phyloP scores from a whole-genome alignment of 2,329 filamentous ascomycete genomes.

The Nothophoma quercina region DNA sequence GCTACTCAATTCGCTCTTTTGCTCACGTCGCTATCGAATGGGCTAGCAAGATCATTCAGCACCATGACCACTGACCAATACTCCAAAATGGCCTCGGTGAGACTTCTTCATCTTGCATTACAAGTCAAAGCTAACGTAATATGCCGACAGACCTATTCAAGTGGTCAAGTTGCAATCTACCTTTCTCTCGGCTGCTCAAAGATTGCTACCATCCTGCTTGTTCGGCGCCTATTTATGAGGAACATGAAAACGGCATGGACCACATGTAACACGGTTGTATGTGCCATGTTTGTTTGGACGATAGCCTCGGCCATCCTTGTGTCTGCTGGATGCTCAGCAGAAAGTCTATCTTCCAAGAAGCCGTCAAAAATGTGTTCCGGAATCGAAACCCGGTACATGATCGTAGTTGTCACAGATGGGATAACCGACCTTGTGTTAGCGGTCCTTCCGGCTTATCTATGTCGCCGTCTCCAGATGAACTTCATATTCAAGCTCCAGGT shows the following conservation, averaged over 20 bases:
- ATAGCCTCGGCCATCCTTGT: slow-evolving; percentile 27
- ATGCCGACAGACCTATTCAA: slow-evolving; percentile 20
- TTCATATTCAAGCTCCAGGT: slow-evolving; percentile 36
- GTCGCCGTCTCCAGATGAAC: slow-evolving; percentile 39
- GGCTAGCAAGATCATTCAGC: slow-evolving; percentile 31
- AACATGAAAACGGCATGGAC: slow-evolving; percentile 35
- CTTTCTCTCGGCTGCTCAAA: slow-evolving; percentile 39
- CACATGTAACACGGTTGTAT: slow-evolving; percentile 32
- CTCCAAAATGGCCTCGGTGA: slow-evolving; percentile 29
- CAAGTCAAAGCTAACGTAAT: neutral
- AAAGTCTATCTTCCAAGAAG: slow-evolving; percentile 22
- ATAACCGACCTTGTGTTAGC: slow-evolving; percentile 35
- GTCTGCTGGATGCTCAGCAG: slow-evolving; percentile 31
- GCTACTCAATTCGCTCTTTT: slow-evolving; percentile 31
- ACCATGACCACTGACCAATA: slow-evolving; percentile 26
- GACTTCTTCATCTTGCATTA: neutral
- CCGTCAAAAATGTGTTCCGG: slow-evolving; percentile 24
- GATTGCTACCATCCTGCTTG: slow-evolving; percentile 34
- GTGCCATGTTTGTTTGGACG: slow-evolving; percentile 29
- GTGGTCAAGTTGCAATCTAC: slow-evolving; percentile 32
- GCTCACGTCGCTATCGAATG: slow-evolving; percentile 29
- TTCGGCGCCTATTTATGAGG: slow-evolving; percentile 37
- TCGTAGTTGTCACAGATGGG: slow-evolving; percentile 29
- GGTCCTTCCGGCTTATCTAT: slow-evolving; percentile 31
- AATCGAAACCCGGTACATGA: slow-evolving; percentile 26